Percentiles rank a stretch among this genome's conserved stretches.
phyloP scores from a whole-genome alignment of 2,329 filamentous ascomycete genomes.

The Cytospora paraplurivora region DNA sequence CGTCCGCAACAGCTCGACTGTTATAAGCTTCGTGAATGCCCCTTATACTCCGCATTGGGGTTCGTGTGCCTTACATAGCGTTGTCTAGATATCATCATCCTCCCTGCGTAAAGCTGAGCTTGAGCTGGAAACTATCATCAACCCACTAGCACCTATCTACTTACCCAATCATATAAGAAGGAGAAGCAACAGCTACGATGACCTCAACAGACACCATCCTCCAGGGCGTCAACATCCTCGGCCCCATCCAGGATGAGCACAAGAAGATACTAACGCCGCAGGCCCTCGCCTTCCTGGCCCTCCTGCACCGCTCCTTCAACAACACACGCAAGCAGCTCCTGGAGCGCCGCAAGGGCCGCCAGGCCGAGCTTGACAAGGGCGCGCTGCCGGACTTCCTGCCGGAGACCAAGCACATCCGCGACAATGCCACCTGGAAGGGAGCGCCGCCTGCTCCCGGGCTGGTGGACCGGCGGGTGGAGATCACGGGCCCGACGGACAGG shows the following conservation, averaged over 20 bases:
- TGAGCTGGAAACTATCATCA: not conserved
- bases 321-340: constrained; percentile 83
- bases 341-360: constrained; percentile 80
- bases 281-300: constrained; percentile 86
- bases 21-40: constrained; percentile 9
- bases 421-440: constrained; percentile 91
- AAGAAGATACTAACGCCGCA: constrained; percentile 91
- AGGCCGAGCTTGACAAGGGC: constrained; percentile 91
- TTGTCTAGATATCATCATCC: not conserved
- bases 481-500: constrained; percentile 93
- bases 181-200: constrained; percentile 51
- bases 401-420: constrained; percentile 93
- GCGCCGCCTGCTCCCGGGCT: constrained; percentile 89
- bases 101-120: constrained; percentile 13
- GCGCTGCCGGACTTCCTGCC: constrained; percentile 89
- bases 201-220: constrained; percentile 74
- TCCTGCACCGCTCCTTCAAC: constrained; percentile 95
- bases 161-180: not conserved
- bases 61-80: not conserved
- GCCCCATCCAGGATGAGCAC: constrained; percentile 73
- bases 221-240: constrained; percentile 85
- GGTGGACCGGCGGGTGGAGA: constrained; percentile 92
- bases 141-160: not conserved
- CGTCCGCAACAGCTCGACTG: not conserved
- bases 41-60: not conserved